Base-by-base conservation (phyloP, 2,329 filamentous ascomycete genomes). In the Nothopassalora personata region DNA sequence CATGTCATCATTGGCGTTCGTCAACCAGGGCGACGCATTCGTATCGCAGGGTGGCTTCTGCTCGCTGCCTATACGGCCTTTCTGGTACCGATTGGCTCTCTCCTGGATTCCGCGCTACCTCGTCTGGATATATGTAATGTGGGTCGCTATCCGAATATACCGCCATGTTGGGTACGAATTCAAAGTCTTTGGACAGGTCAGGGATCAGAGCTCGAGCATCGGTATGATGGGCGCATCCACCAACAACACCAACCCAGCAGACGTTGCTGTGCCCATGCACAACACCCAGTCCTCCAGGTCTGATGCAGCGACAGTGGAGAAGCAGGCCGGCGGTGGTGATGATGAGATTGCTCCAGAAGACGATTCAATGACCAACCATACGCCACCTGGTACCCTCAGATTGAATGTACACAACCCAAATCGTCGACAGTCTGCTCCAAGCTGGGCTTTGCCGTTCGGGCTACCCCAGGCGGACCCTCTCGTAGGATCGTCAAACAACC, bases 101-200 rank as follows among this genome's bases (percentile, higher is more conserved):
- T 82, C 83, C 58, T 93, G 89, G 89, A 80, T 89, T 7, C 89
- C 89, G 36, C 81, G 89, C 53, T 91, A 91, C 63, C 64, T 89
- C 36, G 85, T 91, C 54, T 83, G 88, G 64, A 68, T 81, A 8
- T 75, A 81, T 28, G 87, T 92, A 62, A 74, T 90, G 34, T 71
- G 78, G 30, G 82, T 89, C 1, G 90, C 90, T 52, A 75, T 82
- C 27, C 83, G 82, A 6, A 86, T 91, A n/a, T 91, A 91, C 69
- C 68, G 83, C 10, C 88, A 90, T 63, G 84, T 91, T 7, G 76
- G 77, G 0, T 66, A 70, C 51, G 74, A 75, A 48, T 78, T 81
- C 61, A 74, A 72, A 13, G 63, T 77, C 2, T 73, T 74, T 61
- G 71, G 69, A 2, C 62, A 67, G 30, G 67, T 69, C 57, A 61